Evolutionary conservation across 331 rosid species (phyloP), one percentile per base, ranked within the genome.

Genomic region (Rhamnella rubrinervis): DNA sequence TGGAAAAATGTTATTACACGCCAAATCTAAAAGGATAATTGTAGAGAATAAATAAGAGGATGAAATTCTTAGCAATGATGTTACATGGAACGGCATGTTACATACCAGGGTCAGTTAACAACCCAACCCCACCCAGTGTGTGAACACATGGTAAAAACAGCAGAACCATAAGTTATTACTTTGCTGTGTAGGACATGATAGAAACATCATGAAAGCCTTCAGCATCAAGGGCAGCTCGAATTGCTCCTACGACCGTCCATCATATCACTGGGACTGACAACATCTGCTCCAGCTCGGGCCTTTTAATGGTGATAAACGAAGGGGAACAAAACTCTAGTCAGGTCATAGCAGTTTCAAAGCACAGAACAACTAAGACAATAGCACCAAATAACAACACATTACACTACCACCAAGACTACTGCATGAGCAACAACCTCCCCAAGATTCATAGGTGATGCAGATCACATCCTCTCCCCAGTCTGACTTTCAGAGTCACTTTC

Each of bases 281-380:
- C 93, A 77, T 95, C 96, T 65, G 97, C 99, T 83, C 97, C 99
- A 76, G 98, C 96, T 65, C 85, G 87, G 50, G 97, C 97, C 97
- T 89, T 70, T 70, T 75, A 49, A 21, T 62, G 61, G 65, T 18
- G 71, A 74, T 41, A 8, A 18, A 59, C 19, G 66, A 69, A 66
- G 71, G 18, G 57, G 31, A 67, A 72, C 37, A 55, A 37, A 38
- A 37, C 44, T 51, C 59, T 64, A 67, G 59, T 51, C 20, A 25
- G 23, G 65, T 51, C 37, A 79, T 53, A 53, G 28, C 56, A 72
- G 61, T 55, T 20, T 28, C 61, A 73, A 75, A 10, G 68, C 71
- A 61, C 53, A 65, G 16, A 39, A 12, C 50, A 41, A 21, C 61
- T 26, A 20, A 41, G 6, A 19, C 66, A 74, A 20, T 60, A 64